Evolutionary conservation across 768 basidiomycete species (phyloP), one percentile per base, ranked within the genome.

Genomic region (Lentinula detonsa): DNA sequence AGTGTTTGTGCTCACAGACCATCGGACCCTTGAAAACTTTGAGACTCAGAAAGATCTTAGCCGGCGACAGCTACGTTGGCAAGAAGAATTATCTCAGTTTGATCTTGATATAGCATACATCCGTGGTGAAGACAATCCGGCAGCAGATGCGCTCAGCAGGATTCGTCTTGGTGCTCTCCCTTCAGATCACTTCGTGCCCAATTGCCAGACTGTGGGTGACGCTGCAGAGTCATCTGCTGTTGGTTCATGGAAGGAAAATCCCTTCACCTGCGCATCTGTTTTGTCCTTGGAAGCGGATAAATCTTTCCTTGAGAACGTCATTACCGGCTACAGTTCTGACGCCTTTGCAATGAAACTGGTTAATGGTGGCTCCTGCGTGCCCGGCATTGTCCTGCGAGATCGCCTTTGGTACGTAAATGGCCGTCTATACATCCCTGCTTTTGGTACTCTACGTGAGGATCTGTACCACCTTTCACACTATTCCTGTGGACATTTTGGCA

Each of bases 1-100:
- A 23, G 23, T 23, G 23, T 23, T 23, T 23, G 23, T 23, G 23
- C 23, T 23, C 23, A 23, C 73, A 0, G 75, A 75, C 60, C 76
- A 76, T 57, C 62, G 67, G 0, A 72, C 74, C 0, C 62, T 74
- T 4, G 71, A 75, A 53, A 61, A 68, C 21, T 70, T 76, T 34
- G 11, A 56, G 1, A 53, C 59, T 0, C 73, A 76, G 57, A 39
- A 52, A 2, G 64, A 72, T 21, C 59, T 76, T 0, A 74, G 68
- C 0, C 60, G 65, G 0, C 49, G 65, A 0, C 75, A 76, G 39
- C 59, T 64, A 0, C 54, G 66, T 0, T 76, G 76, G 76, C 52
- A 63, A 39, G 62, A 73, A 61, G 66, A 66, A 40, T 42, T 77
- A 1, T 48, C 64, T 0, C 70, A 77, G 23, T 76, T 67, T 45